Base-by-base conservation (phyloP, 2,329 filamentous ascomycete species). In the Colletotrichum echinochloae region DNA sequence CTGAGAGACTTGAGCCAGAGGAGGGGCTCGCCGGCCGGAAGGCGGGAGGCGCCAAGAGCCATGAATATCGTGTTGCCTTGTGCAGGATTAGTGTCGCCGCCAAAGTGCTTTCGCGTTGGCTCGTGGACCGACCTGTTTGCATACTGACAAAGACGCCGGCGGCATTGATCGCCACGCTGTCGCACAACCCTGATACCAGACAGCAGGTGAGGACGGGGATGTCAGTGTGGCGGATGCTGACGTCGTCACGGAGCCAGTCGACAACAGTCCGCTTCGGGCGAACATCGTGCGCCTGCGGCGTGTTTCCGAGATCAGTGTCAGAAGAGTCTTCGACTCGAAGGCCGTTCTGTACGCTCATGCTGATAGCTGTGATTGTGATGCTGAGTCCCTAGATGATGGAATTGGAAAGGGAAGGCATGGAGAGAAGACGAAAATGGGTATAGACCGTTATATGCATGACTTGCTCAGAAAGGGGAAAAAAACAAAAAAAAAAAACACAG, bases 31-130 rank as follows among this genome's bases (percentile, higher is more conserved):
- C 80, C 81, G 26, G 81, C 76, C 3, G 86, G 87, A 56, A 88
- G 86, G 37, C 79, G 78, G 3, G 87, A 84, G 16, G 87, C 85
- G 65, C 88, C 88, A 28, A 91, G 85, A 23, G 86, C 88, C 48
- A 91, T 82, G 79, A 90, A 90, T 74, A 91, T 86, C 12, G 89
- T 90, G 78, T 91, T 91, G 48, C 88, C 88, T 80, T 49, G 9
- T 6, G 16, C 20, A 12, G 44, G 11, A 28, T 70, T 8, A 66
- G 66, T 11, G n/a, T 20, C 35, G 14, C 30, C 6, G 23, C 26
- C 30, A 14, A 1, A 16, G 33, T 8, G 7, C n/a, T 51, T 3
- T 20, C 5, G 26, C 41, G 44, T 41, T 26, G 28, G 30, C 20
- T n/a, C 20, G 14, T 12, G 7, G 2, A 56, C 60, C 60, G 16